Evolutionary conservation across 345 rosid species (phyloP).

Genomic region (Mallotus nudiflorus): DNA sequence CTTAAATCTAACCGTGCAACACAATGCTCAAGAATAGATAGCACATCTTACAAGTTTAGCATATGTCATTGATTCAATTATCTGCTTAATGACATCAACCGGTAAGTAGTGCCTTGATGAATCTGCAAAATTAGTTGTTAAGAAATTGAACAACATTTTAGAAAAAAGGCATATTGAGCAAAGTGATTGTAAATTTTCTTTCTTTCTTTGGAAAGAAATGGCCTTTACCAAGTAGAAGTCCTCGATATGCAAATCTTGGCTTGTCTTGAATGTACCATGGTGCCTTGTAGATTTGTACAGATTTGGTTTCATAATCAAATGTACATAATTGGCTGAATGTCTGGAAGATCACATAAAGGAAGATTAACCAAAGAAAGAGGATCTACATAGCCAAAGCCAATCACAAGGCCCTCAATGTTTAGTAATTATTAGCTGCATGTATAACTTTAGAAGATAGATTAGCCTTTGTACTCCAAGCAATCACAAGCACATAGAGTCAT

Average conservation of each 20-base stretch:
- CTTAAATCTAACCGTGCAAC: slow-evolving; percentile 13
- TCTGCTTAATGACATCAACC: slow-evolving; percentile 68
- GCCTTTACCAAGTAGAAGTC: slow-evolving; percentile 70
- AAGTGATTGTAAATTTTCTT: not conserved
- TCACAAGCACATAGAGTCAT: slow-evolving; percentile 1
- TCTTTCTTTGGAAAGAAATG: slow-evolving; percentile 1
- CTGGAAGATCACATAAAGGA: slow-evolving; percentile 43
- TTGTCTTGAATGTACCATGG: slow-evolving; percentile 88
- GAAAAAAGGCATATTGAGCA: not conserved
- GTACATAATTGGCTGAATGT: slow-evolving; percentile 91
- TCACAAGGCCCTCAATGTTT: not conserved
- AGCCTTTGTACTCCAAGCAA: slow-evolving; percentile 1
- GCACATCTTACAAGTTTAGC: slow-evolving; percentile 79
- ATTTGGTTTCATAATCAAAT: slow-evolving; percentile 68
- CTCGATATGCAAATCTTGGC: slow-evolving; percentile 86
- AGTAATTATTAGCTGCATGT: not conserved
- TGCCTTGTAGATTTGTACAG: slow-evolving; percentile 65
- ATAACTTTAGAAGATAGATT: not conserved
- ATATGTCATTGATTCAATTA: slow-evolving; percentile 90
- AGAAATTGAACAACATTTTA: slow-evolving; percentile 10
- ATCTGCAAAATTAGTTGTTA: slow-evolving; percentile 53
- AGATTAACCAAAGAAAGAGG: not conserved
- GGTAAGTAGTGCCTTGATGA: slow-evolving; percentile 91
- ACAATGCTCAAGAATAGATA: slow-evolving; percentile 16
- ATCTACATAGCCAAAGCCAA: not conserved